Evolutionary conservation across 345 rosid species (phyloP).

Genomic region (Melaleuca alternifolia): DNA sequence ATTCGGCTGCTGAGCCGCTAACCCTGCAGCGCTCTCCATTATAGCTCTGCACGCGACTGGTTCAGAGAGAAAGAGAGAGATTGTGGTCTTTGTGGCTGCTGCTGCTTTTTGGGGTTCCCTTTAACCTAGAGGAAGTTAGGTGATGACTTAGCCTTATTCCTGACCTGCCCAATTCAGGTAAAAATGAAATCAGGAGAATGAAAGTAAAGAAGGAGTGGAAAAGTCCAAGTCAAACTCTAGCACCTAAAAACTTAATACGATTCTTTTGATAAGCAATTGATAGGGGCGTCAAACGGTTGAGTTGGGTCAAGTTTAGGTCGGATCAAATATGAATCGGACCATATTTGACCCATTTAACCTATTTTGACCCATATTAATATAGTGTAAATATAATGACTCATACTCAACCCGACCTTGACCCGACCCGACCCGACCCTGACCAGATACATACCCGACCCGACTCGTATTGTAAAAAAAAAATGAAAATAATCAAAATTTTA

Average conservation of each 20-base stretch:
- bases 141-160: neutral
- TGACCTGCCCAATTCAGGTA: neutral
- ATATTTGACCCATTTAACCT: no score
- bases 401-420: no score
- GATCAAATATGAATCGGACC: no score
- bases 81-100: neutral
- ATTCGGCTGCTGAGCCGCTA: constrained; percentile 21
- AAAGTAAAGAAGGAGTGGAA: neutral
- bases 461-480: no score
- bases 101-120: neutral
- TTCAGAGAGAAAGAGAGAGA: neutral
- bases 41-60: neutral
- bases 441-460: no score
- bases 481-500: no score
- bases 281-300: no score
- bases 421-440: no score
- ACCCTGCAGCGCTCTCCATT: constrained; percentile 51
- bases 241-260: neutral
- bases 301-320: no score
- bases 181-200: neutral
- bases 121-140: neutral
- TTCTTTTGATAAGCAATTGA: neutral
- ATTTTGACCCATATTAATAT: no score
- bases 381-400: no score
- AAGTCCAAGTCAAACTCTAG: neutral